Percentiles rank a stretch among this genome's conserved stretches.
phyloP scores from a whole-genome alignment of 805 yeast genomes.

The Candida sphagnicola region DNA sequence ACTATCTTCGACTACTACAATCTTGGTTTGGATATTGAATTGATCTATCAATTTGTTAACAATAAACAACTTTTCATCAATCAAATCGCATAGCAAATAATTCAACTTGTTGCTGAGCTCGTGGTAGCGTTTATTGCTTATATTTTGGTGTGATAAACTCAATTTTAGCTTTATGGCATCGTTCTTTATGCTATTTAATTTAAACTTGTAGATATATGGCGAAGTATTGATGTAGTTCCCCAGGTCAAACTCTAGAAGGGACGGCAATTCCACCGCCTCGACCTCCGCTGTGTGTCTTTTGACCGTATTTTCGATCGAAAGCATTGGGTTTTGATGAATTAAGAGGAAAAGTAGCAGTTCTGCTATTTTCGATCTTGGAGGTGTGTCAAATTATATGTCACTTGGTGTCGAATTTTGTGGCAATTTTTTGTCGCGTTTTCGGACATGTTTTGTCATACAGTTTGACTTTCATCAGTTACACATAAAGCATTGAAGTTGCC shows the following conservation, averaged over 20 bases:
- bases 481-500: no score
- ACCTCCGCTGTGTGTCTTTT: constrained; percentile 16
- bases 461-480: no score
- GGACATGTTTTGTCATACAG: no score
- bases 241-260: constrained; percentile 4
- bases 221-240: constrained; percentile 10
- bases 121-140: constrained; percentile 9
- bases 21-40: neutral
- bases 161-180: constrained; percentile 12
- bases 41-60: constrained; percentile 12
- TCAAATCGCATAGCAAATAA: constrained; percentile 11
- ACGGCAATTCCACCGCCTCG: constrained; percentile 11
- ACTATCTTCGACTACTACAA: neutral
- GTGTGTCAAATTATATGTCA: neutral
- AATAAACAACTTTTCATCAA: constrained; percentile 20
- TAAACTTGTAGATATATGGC: constrained; percentile 18
- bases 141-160: neutral
- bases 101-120: constrained; percentile 11
- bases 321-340: constrained; percentile 8
- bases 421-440: no score
- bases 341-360: neutral
- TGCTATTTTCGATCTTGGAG: neutral
- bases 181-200: constrained; percentile 14
- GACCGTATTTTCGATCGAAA: constrained; percentile 17
- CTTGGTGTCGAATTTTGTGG: no score